phyloP scores from a whole-genome alignment of 1,284 basidiomycete species.

The Cutaneotrichosporon daszewskae region DNA sequence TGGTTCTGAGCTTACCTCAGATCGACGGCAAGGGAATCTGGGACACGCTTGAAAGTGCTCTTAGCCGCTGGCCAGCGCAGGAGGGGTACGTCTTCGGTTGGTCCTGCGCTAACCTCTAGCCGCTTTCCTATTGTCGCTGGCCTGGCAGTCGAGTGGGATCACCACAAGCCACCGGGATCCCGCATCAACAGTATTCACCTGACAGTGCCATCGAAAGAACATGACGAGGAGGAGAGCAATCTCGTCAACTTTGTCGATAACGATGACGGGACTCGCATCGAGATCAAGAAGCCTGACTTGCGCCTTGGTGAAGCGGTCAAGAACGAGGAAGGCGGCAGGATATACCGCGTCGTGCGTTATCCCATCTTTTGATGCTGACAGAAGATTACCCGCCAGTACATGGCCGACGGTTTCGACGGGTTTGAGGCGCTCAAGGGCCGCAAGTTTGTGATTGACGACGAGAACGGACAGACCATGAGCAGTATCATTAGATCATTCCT shows the following conservation, averaged over 20 bases:
- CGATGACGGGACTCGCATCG: conserved; percentile 48
- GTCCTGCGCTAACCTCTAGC: conserved; percentile 48
- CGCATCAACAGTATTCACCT: conserved; percentile 69
- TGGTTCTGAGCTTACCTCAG: too few species aligned
- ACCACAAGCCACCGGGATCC: conserved; percentile 58
- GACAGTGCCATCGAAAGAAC: conserved; percentile 28
- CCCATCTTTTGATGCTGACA: not conserved
- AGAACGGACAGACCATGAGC: conserved; percentile 75
- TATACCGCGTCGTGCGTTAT: conserved; percentile 64
- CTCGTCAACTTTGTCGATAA: conserved; percentile 41
- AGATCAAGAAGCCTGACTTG: conserved; percentile 36
- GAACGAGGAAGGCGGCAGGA: conserved; percentile 55
- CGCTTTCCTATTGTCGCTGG: conserved; percentile 85
- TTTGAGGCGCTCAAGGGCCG: conserved; percentile 64
- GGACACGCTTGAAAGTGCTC: conserved; percentile 69
- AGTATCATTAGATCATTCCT: conserved; percentile 77
- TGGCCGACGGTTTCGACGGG: conserved; percentile 61
- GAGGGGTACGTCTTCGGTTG: conserved; percentile 60
- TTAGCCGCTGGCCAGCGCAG: conserved; percentile 79
- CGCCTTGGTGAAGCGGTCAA: conserved; percentile 54
- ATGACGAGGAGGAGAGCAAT: conserved; percentile 29
- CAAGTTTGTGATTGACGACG: conserved; percentile 72
- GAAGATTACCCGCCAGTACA: conserved; percentile 48
- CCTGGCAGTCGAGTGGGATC: conserved; percentile 83
- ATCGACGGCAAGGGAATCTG: conserved; percentile 75